A percentile compares a stretch with the other conserved stretches of the same genome.
phyloP scores from a whole-genome alignment of 106 monocot species.

The Amphibolis antarctica region DNA sequence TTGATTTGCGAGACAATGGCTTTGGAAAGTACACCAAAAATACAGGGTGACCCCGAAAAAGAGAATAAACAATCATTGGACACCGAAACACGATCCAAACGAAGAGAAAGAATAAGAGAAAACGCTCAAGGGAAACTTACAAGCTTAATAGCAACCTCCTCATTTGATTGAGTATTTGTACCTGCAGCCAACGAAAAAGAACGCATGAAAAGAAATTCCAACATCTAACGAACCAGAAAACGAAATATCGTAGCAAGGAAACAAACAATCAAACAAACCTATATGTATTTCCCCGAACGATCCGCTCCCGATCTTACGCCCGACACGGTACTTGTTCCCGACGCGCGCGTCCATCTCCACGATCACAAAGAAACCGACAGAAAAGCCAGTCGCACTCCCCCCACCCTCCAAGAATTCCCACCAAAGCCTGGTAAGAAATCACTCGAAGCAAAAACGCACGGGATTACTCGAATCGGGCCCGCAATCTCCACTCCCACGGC shows the following conservation, averaged over 20 bases:
- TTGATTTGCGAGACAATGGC: too few relatives aligned
- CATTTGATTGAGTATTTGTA: conserved; percentile 24
- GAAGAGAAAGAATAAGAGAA: neutral
- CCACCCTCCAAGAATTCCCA: too few relatives aligned
- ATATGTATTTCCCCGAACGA: conserved; percentile 89
- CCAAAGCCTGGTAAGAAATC: too few relatives aligned
- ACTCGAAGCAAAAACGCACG: too few relatives aligned
- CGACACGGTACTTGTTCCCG: conserved; percentile 70
- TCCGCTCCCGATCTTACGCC: conserved; percentile 92
- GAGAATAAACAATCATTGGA: neutral
- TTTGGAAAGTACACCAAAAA: too few relatives aligned
- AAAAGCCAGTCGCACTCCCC: too few relatives aligned
- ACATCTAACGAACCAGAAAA: neutral
- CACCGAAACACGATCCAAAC: neutral
- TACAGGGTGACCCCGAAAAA: too few relatives aligned
- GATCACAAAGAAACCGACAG: neutral
- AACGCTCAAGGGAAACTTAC: conserved; percentile 11
- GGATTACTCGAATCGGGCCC: too few relatives aligned
- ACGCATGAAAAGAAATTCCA: neutral
- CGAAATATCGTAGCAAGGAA: neutral
- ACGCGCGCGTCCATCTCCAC: conserved; percentile 72
- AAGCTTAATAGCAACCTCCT: conserved; percentile 36
- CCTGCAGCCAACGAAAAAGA: conserved; percentile 10
- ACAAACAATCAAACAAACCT: conserved; percentile 18
- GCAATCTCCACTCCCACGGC: too few relatives aligned